phyloP scores from a whole-genome alignment of 2,329 filamentous ascomycete species.

The Fusarium avenaceum region DNA sequence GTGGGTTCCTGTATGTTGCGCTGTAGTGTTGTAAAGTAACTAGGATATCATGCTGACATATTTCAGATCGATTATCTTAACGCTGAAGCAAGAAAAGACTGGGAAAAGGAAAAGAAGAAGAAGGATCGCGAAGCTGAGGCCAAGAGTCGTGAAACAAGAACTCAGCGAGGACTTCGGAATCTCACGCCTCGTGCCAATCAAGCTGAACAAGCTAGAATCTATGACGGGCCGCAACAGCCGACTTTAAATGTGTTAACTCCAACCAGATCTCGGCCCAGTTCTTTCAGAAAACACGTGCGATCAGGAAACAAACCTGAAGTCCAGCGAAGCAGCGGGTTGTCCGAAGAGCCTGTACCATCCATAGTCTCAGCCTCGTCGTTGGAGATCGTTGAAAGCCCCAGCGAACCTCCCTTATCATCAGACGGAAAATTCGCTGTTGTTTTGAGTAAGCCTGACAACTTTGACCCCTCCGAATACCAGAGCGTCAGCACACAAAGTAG shows the following conservation, averaged over 20 bases:
- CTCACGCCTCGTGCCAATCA: slow-evolving; percentile 11
- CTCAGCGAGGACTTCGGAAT: slow-evolving; percentile 7
- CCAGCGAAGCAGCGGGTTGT: slow-evolving; percentile 44
- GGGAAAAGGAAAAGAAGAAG: slow-evolving; percentile 43
- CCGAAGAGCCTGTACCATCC: slow-evolving; percentile 51
- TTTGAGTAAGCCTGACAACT: slow-evolving; percentile 49
- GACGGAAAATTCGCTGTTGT: slow-evolving; percentile 48
- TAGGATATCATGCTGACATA: slow-evolving; percentile 39
- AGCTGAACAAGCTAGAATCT: slow-evolving; percentile 10
- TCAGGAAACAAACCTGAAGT: slow-evolving; percentile 43
- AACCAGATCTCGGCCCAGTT: slow-evolving; percentile 27
- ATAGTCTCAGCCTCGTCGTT: slow-evolving; percentile 48
- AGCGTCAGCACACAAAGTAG: slow-evolving; percentile 52
- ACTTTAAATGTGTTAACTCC: slow-evolving; percentile 31
- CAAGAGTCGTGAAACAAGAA: slow-evolving; percentile 18
- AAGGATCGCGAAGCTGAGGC: slow-evolving; percentile 9
- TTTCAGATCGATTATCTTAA: slow-evolving; percentile 50
- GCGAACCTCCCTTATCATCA: slow-evolving; percentile 21
- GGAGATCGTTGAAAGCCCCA: slow-evolving; percentile 35
- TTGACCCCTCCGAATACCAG: slow-evolving; percentile 55
- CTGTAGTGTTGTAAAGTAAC: not conserved
- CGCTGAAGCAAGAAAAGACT: slow-evolving; percentile 51
- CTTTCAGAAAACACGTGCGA: slow-evolving; percentile 30
- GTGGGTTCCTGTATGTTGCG: slow-evolving; percentile 51
- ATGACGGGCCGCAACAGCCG: slow-evolving; percentile 41